Conservation (phyloP, 169 alveolate species). For the Plasmodium blacklocki region DNA sequence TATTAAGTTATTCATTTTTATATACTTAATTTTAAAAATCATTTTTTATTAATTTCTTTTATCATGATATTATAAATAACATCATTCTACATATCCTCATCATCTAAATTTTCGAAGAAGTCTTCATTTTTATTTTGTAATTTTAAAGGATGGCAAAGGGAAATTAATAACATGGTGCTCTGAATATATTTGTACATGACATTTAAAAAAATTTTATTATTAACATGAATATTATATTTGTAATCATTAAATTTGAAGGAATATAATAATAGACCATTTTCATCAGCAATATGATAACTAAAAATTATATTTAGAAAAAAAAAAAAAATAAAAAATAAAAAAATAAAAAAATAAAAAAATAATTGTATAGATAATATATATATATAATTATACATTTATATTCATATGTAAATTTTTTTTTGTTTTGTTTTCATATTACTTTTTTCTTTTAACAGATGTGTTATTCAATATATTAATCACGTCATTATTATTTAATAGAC, state of each 20-base stretch:
- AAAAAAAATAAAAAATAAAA: too few relatives aligned
- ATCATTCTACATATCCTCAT: background rate
- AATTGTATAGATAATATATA: too few relatives aligned
- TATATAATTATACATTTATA: too few relatives aligned
- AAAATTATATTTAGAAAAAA: background rate
- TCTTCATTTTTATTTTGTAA: conserved; percentile 2
- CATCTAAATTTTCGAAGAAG: conserved; percentile 39
- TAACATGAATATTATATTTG: conserved; percentile 20
- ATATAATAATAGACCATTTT: conserved; percentile 44
- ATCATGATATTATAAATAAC: too few relatives aligned
- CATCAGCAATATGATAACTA: conserved; percentile 65
- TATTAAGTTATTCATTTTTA: too few relatives aligned
- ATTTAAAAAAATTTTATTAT: conserved; percentile 37
- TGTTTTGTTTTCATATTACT: conserved; percentile 13
- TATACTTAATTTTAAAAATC: background rate
- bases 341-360: too few relatives aligned
- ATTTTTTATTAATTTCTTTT: background rate
- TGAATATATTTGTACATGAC: conserved; percentile 52
- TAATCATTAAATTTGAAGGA: conserved; percentile 60
- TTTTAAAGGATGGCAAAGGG: conserved; percentile 54
- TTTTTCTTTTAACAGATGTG: conserved; percentile 12
- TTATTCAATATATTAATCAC: conserved; percentile 17
- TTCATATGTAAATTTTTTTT: too few relatives aligned
- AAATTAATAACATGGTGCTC: conserved; percentile 30
- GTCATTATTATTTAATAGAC: conserved; percentile 10